Evolutionary conservation across 2,329 filamentous ascomycete genomes (phyloP), one percentile per base, ranked within the genome.

Genomic region (Drechslera avenae): DNA sequence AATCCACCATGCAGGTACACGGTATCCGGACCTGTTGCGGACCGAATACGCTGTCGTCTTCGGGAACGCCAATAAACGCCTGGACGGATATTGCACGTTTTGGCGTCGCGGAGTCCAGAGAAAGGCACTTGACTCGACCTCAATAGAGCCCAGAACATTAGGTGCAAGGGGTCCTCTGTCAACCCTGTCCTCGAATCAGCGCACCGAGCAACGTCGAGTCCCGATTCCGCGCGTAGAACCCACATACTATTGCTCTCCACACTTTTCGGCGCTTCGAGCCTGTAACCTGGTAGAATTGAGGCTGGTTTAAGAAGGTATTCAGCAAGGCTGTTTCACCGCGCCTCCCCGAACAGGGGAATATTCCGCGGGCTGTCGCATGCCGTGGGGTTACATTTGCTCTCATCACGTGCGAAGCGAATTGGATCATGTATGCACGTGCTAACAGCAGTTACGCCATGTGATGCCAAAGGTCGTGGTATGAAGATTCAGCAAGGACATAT

Each of bases 211-310:
- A 23, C 21, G 21, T 23, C 6, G 9, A 23, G 21, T 23, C 21
- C 21, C 21, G 21, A 5, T 23, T 23, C 21, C 21, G 21, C 21
- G 21, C 9, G 21, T 7, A 23, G 21, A 23, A 21, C 19, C 23
- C 33, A n/a, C 43, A 34, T 34, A 31, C 33, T 14, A 46, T 39
- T 46, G 33, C 21, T 6, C 32, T 34, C 43, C 43, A 37, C 43
- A 23, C 34, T 39, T 34, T 46, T 34, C 43, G 23, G 43, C 33
- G 4, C n/a, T 32, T 46, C n/a, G 23, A 34, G 34, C 16, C 16
- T 17, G 19, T 34, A 37, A 30, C 23, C 17, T 36, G n/a, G 10
- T 12, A 12, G 17, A 37, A 21, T 39, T 28, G 13, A 30, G 23
- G 17, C 31, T 26, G 23, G n/a, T 39, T 46, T 46, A 5, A 17